phyloP scores from a whole-genome alignment of 306 rosid species.

The Rosa multiflora region DNA sequence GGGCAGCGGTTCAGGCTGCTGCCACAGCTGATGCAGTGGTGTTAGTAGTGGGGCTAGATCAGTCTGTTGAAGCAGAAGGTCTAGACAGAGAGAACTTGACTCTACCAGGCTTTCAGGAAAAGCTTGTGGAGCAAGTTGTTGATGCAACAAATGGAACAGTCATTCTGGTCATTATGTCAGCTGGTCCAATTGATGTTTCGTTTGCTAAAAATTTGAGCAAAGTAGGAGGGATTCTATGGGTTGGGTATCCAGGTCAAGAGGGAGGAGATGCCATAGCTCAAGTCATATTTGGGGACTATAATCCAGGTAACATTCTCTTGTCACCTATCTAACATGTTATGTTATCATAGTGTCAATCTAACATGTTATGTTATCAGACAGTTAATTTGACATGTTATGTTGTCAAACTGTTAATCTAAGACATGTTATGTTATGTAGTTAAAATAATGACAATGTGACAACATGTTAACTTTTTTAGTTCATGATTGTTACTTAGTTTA shows the following conservation, averaged over 20 bases:
- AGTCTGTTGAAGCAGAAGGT: conserved; percentile 75
- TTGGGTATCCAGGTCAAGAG: conserved; percentile 73
- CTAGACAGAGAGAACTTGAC: conserved; percentile 64
- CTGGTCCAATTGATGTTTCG: conserved; percentile 69
- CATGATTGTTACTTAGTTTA: not conserved
- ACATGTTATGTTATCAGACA: not conserved
- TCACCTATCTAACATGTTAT: not conserved
- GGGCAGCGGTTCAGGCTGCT: conserved; percentile 46
- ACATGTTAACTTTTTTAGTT: not conserved
- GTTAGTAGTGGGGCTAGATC: conserved; percentile 62
- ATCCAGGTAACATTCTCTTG: conserved; percentile 38
- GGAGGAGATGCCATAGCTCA: conserved; percentile 77
- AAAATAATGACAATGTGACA: not conserved
- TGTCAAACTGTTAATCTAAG: not conserved
- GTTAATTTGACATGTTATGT: not conserved
- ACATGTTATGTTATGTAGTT: too few species aligned
- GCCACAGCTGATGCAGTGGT: conserved; percentile 53
- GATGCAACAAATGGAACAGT: conserved; percentile 52
- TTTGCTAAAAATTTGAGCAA: conserved; percentile 46
- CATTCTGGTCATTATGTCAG: conserved; percentile 69
- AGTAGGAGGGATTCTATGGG: conserved; percentile 66
- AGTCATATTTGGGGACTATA: conserved; percentile 69
- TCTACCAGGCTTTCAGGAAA: conserved; percentile 75
- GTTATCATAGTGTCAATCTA: not conserved
- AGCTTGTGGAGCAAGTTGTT: conserved; percentile 61